Base-by-base conservation (phyloP, 2,329 filamentous ascomycete genomes). In the Zelopaecilomyces penicillatus region DNA sequence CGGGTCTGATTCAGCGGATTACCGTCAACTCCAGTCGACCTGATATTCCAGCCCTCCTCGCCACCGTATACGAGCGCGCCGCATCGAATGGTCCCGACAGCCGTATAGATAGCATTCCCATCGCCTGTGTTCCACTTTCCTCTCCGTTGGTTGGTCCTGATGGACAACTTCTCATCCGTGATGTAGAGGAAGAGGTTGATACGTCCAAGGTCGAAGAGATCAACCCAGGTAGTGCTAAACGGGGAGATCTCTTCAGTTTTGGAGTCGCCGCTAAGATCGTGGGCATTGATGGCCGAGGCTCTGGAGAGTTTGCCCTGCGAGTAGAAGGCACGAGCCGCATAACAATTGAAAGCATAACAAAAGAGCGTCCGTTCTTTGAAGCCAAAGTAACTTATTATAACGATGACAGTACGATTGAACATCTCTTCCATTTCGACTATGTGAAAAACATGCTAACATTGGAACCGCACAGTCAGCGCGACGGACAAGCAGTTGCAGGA, bases 1-100 rank as follows among this genome's bases (percentile, higher is more conserved):
- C 93, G 4, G 88, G 89, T 50, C 81, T 90, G 45, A 82, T 90
- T 41, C 78, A 95, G 55, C 85, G 90, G 55, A 85, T 97, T 52
- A 82, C 87, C 44, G 83, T 96, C 42, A 80, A 83, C 35, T 82
- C 75, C 33, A 75, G 83, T 64, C 87, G 91, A 42, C 82, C 87
- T 53, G 93, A 97, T 65, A 84, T 97, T 53, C 84, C 88, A 43
- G 86, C 91, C 41, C 78, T 97, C 37, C 80, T 98, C 46, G 86
- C 89, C 19, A 83, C 84, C 54, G 79, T 95, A 48, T 91, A 95
- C 66, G 85, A 85, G 57, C 81, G 82, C 54, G 82, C 83, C 29
- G 74, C 85, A 31, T 77, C 79, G 35, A 83, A 82, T 56, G 78
- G 83, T 53, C 77, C 80, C 29, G 76, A 75, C 50, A 74, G 80